phyloP scores from a whole-genome alignment of 208 protist species.

The Trypanosoma vivax region DNA sequence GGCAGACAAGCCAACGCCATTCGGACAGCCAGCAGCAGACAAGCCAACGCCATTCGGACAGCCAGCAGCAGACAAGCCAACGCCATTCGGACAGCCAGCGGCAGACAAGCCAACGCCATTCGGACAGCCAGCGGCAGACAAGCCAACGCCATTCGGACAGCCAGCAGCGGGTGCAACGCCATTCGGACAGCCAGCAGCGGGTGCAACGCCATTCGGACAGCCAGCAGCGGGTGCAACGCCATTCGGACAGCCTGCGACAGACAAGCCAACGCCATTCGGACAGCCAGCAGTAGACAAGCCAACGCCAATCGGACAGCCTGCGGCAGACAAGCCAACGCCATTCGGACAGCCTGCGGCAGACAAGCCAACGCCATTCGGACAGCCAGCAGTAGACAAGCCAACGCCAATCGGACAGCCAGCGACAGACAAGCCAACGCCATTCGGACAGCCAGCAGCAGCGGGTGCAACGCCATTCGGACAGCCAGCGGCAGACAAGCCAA shows the following conservation, averaged over 20 bases:
- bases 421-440: not conserved
- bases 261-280: not conserved
- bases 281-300: not conserved
- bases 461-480: not conserved
- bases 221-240: not conserved
- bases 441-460: not conserved
- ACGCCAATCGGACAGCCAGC: not conserved
- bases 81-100: not conserved
- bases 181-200: not conserved
- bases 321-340: not conserved
- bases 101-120: not conserved
- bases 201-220: not conserved
- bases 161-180: not conserved
- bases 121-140: not conserved
- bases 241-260: not conserved
- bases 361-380: not conserved
- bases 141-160: not conserved
- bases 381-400: not conserved
- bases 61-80: not conserved
- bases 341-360: not conserved
- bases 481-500: not conserved
- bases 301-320: not conserved
- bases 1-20: not conserved
- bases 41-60: not conserved
- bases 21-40: not conserved